Base-by-base conservation (phyloP, 345 rosid species). In the Corymbia maculata region DNA sequence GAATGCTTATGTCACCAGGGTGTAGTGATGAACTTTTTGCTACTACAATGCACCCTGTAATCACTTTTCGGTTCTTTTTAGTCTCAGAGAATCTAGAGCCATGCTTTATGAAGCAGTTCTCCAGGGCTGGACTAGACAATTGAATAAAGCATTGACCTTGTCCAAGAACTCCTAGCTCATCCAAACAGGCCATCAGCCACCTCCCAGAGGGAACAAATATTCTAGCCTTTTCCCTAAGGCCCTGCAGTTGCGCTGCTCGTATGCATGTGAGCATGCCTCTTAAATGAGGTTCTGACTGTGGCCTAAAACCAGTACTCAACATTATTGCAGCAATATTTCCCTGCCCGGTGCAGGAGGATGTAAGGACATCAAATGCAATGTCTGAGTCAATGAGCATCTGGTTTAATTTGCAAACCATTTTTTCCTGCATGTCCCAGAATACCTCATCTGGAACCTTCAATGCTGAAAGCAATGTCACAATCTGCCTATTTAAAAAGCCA, bases 1-100 rank as follows among this genome's bases (percentile, higher is more conserved):
- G 91, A 89, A 96, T 93, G 94, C 99, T 91, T 89, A 96, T 49
- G 92, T 95, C 99, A 86, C 98, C 99, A 1, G 99, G 99, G 92
- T 97, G 99, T 88, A 97, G 98, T 91, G 98, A 96, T 49, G 99
- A 98, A 89, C 95, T 97, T 92, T 97, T 97, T 19, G 98, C 98
- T 82, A 97, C 75, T 55, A 94, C 97, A 89, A 94, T 97, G 68
- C 87, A 91, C 19, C 99, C 98, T 86, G 88, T 92, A 57, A 97
- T 90, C 52, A 96, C 98, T 88, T 93, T 88, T 88, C 94, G 52
- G 87, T 94, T 92, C 88, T 92, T 91, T 91, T 90, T 92, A 55
- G 91, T 89, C 91, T 96, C 94, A 61, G 90, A 88, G 87, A 96
- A 96, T 86, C 91, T 93, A 22, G 95, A 93, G 42, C 99, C 99